Evolutionary conservation across 768 basidiomycete genomes (phyloP).

Genomic region (Naganishia vaughanmartiniae): DNA sequence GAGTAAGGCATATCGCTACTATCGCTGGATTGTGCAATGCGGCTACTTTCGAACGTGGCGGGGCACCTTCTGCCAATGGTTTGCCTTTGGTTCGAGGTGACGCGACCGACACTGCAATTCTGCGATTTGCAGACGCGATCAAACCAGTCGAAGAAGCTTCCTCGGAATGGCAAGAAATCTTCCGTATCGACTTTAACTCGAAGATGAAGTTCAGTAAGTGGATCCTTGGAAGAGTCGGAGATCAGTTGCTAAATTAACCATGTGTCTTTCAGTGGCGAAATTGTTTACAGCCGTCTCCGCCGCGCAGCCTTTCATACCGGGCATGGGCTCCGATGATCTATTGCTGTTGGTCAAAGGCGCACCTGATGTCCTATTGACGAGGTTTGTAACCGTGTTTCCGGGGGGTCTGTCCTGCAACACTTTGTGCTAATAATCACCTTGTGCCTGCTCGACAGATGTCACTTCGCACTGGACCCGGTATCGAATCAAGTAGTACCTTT

Average conservation of each 20-base stretch:
- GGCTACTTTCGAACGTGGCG: slow-evolving; percentile 55
- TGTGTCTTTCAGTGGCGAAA: slow-evolving; percentile 12
- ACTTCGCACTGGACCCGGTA: slow-evolving; percentile 53
- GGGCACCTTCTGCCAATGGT: slow-evolving; percentile 44
- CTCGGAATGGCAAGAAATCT: slow-evolving; percentile 50
- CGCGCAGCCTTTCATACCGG: not conserved
- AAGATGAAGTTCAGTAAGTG: slow-evolving; percentile 58
- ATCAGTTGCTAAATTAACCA: not conserved
- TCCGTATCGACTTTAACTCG: slow-evolving; percentile 53
- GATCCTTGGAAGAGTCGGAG: no score
- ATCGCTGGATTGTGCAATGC: slow-evolving; percentile 60
- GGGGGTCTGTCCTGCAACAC: not conserved
- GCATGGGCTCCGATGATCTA: slow-evolving; percentile 33
- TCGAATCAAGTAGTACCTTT: slow-evolving; percentile 53
- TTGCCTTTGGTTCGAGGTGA: slow-evolving; percentile 56
- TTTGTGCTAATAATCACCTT: not conserved
- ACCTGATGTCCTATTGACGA: slow-evolving; percentile 55
- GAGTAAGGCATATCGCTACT: slow-evolving; percentile 43
- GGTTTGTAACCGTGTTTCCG: not conserved
- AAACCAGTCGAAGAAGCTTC: slow-evolving; percentile 35
- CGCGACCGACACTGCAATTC: slow-evolving; percentile 62
- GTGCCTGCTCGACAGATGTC: slow-evolving; percentile 35
- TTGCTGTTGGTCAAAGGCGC: slow-evolving; percentile 63
- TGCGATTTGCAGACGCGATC: slow-evolving; percentile 55
- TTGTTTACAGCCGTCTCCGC: not conserved